Conservation (phyloP, 1,284 basidiomycete genomes). For the Irpex sp. region DNA sequence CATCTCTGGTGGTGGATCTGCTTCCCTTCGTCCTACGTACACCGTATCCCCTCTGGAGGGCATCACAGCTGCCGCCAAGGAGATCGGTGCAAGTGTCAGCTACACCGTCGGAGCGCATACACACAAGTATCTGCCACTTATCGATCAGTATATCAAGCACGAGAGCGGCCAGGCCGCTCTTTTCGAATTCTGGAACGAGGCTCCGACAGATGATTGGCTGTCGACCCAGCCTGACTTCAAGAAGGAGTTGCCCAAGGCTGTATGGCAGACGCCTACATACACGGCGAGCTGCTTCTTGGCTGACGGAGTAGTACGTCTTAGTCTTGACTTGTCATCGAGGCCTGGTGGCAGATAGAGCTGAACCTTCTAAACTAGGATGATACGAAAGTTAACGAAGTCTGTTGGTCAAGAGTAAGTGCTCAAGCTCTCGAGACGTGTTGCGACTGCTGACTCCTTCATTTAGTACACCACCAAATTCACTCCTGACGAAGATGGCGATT, state of each 20-base stretch:
- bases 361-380: conserved; percentile 42
- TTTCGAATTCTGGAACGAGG: conserved; percentile 49
- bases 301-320: conserved; percentile 32
- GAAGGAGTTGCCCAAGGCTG: conserved; percentile 47
- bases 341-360: conserved; percentile 29
- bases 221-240: conserved; percentile 40
- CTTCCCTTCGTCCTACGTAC: conserved; percentile 67
- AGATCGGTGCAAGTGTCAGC: conserved; percentile 43
- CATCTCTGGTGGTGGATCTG: conserved; percentile 70
- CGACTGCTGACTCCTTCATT: conserved; percentile 37
- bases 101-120: conserved; percentile 55
- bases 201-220: conserved; percentile 57
- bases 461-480: conserved; percentile 47
- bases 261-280: conserved; percentile 47
- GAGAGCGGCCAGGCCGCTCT: conserved; percentile 5
- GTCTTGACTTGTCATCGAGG: neutral
- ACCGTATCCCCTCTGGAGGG: conserved; percentile 67
- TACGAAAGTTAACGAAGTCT: conserved; percentile 29
- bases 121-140: conserved; percentile 27
- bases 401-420: conserved; percentile 24
- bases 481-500: conserved; percentile 41
- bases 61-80: conserved; percentile 44
- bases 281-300: conserved; percentile 19
- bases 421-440: conserved; percentile 44
- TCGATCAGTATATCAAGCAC: conserved; percentile 25